These are phyloP conservation scores for Penicillium simplicissimum DNA, from an alignment of 495 filamentous ascomycete species.

Conservation along the genomic window DNA sequence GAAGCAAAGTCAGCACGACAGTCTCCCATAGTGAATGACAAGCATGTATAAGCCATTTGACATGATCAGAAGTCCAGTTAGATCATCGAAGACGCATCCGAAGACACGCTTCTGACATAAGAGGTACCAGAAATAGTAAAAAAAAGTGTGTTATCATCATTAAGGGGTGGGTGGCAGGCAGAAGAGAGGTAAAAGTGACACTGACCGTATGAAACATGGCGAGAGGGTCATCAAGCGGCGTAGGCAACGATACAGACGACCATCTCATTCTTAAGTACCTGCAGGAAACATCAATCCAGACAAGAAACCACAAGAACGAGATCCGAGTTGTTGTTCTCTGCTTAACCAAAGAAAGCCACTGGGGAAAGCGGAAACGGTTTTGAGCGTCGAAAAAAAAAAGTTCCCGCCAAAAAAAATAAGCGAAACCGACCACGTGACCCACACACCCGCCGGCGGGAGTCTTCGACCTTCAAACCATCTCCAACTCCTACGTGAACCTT, in stretches of 20 bases:
- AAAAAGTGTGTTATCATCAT: constrained; percentile 53
- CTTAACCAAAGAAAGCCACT: constrained; percentile 9
- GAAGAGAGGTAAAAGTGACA: constrained; percentile 13
- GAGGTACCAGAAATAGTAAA: constrained; percentile 63
- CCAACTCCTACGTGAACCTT: constrained; percentile 20
- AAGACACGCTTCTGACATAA: constrained; percentile 56
- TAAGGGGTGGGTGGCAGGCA: constrained; percentile 3
- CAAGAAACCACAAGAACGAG: neutral
- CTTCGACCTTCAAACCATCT: constrained; percentile 9
- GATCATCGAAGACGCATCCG: constrained; percentile 56
- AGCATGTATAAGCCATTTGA: constrained; percentile 11
- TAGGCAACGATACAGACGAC: neutral
- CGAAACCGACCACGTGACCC: constrained; percentile 29
- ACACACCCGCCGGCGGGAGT: constrained; percentile 15
- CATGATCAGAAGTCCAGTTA: constrained; percentile 62
- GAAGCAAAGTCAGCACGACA: constrained; percentile 27
- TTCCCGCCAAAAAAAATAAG: constrained; percentile 22
- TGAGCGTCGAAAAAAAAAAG: constrained; percentile 7
- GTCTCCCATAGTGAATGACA: constrained; percentile 15
- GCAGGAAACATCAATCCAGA: constrained; percentile 11
- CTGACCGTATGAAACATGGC: constrained; percentile 30
- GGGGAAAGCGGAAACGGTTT: constrained; percentile 10
- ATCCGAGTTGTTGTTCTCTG: neutral
- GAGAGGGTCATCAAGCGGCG: neutral
- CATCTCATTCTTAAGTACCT: neutral